Evolutionary conservation across 345 rosid genomes (phyloP).

Genomic region (Lepidium africanum): DNA sequence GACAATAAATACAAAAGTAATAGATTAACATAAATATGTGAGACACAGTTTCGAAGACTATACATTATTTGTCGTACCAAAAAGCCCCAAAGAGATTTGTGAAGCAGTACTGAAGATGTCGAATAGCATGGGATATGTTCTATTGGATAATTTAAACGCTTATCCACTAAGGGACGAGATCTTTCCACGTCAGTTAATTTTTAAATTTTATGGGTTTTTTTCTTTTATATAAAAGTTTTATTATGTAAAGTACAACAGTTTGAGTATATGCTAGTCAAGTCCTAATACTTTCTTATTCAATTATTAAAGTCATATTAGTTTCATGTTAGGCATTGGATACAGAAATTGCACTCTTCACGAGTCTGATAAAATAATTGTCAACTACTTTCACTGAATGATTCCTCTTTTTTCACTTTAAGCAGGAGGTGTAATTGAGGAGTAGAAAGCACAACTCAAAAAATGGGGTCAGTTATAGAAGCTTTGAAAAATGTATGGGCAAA

Average conservation of each 20-base stretch:
- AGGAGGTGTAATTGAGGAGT: neutral
- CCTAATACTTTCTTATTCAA: neutral
- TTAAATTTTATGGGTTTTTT: neutral
- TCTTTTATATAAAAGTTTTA: neutral
- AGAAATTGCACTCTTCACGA: neutral
- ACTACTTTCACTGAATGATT: neutral
- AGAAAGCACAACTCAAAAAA: neutral
- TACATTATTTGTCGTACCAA: neutral
- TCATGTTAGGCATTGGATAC: neutral
- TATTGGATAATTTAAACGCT: constrained; percentile 9
- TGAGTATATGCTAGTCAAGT: neutral
- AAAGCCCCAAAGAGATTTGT: constrained; percentile 1
- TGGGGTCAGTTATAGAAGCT: neutral
- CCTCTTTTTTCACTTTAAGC: neutral
- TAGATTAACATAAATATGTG: neutral
- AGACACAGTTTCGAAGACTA: neutral
- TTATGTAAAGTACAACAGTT: neutral
- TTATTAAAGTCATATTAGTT: neutral
- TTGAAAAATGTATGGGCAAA: neutral
- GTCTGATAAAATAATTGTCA: neutral
- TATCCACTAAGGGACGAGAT: constrained; percentile 13
- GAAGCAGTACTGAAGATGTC: neutral
- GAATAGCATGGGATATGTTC: constrained; percentile 13
- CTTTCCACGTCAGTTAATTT: constrained; percentile 18
- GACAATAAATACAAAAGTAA: neutral